phyloP scores from a whole-genome alignment of 2,329 filamentous ascomycete genomes.

The Beauveria asiatica region DNA sequence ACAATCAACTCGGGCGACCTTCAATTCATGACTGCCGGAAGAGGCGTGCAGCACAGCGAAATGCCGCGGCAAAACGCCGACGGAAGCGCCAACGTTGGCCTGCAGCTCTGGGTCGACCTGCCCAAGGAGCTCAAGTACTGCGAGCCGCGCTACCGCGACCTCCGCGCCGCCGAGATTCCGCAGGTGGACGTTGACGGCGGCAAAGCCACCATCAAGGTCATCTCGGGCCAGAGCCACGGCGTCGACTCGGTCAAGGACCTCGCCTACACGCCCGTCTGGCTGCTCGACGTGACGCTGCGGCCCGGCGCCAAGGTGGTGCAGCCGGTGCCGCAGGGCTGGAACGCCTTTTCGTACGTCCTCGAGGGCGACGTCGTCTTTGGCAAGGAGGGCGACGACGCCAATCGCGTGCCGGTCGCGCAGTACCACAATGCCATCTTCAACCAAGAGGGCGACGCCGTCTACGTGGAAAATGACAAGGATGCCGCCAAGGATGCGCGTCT shows the following conservation, averaged over 20 bases:
- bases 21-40: slow-evolving; percentile 95
- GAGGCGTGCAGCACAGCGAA: slow-evolving; percentile 88
- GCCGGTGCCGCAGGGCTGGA: slow-evolving; percentile 71
- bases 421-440: slow-evolving; percentile 90
- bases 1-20: slow-evolving; percentile 82
- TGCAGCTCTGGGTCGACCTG: slow-evolving; percentile 94
- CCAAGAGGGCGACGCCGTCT: slow-evolving; percentile 65
- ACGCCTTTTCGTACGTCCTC: slow-evolving; percentile 82
- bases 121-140: slow-evolving; percentile 74
- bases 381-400: slow-evolving; percentile 36
- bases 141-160: slow-evolving; percentile 86
- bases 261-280: slow-evolving; percentile 96
- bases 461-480: slow-evolving; percentile 57
- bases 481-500: slow-evolving; percentile 52
- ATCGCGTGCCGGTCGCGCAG: slow-evolving; percentile 43
- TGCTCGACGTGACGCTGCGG: slow-evolving; percentile 72
- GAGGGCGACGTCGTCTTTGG: slow-evolving; percentile 61
- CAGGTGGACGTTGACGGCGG: slow-evolving; percentile 60
- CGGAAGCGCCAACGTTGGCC: slow-evolving; percentile 69
- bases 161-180: slow-evolving; percentile 73
- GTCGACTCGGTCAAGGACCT: slow-evolving; percentile 83
- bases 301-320: slow-evolving; percentile 75
- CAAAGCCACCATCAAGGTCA: slow-evolving; percentile 77
- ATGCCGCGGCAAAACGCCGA: slow-evolving; percentile 79
- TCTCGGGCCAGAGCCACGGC: slow-evolving; percentile 75